phyloP scores from a whole-genome alignment of 2,329 filamentous ascomycete genomes.

The Metarhizium anisopliae region DNA sequence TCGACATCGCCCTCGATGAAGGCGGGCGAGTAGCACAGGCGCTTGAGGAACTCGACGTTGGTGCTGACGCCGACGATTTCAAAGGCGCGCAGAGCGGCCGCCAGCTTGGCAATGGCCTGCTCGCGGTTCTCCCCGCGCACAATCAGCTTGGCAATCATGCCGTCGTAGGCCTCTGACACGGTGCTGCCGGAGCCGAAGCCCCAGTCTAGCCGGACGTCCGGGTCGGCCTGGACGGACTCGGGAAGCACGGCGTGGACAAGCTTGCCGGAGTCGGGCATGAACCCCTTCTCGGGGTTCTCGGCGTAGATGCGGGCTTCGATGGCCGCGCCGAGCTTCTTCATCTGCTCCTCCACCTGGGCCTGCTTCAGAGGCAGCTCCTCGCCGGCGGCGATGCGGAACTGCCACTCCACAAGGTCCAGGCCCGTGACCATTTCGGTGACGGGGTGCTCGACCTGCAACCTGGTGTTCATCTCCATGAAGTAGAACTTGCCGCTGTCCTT shows the following conservation, averaged over 20 bases:
- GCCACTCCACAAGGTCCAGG: slow-evolving; percentile 83
- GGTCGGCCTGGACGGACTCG: slow-evolving; percentile 43
- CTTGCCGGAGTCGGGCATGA: slow-evolving; percentile 87
- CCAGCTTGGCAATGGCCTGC: slow-evolving; percentile 75
- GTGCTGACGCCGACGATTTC: slow-evolving; percentile 89
- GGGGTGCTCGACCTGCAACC: slow-evolving; percentile 93
- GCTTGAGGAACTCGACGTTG: slow-evolving; percentile 94
- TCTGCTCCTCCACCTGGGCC: slow-evolving; percentile 61
- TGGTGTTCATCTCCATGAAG: slow-evolving; percentile 77
- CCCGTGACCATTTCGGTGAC: slow-evolving; percentile 68
- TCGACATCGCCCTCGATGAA: slow-evolving; percentile 87
- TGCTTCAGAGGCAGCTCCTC: slow-evolving; percentile 49
- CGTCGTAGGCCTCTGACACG: slow-evolving; percentile 91
- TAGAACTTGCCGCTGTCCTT: slow-evolving; percentile 73
- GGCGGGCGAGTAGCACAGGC: slow-evolving; percentile 68
- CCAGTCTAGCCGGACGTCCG: slow-evolving; percentile 82
- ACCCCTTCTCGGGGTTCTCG: slow-evolving; percentile 84
- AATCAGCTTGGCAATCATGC: slow-evolving; percentile 98
- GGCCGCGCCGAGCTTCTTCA: slow-evolving; percentile 69
- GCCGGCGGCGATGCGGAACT: slow-evolving; percentile 65
- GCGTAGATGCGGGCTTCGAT: slow-evolving; percentile 97
- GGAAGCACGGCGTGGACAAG: slow-evolving; percentile 78
- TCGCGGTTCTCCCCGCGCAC: slow-evolving; percentile 72
- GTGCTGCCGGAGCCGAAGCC: slow-evolving; percentile 88
- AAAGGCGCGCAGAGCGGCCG: slow-evolving; percentile 73